Evolutionary conservation across 2,329 filamentous ascomycete genomes (phyloP).

Genomic region (Phaeosphaeriaceae sp.): DNA sequence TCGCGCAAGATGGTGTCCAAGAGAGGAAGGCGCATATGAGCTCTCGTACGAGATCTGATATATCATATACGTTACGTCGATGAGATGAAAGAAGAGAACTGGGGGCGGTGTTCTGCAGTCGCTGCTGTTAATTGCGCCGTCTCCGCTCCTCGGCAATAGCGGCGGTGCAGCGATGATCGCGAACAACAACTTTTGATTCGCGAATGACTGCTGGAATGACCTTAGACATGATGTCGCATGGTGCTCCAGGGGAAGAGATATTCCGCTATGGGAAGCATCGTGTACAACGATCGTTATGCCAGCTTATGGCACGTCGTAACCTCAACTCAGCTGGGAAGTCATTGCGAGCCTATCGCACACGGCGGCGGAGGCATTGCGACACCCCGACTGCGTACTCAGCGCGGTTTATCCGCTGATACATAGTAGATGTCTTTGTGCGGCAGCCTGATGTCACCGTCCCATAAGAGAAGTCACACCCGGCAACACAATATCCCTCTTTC

Average conservation of each 20-base stretch:
- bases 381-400: background rate
- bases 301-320: background rate
- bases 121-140: background rate
- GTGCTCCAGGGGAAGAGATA: background rate
- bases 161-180: background rate
- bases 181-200: background rate
- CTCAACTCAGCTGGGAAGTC: background rate
- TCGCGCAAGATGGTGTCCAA: background rate
- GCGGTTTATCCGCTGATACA: no score
- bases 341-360: background rate
- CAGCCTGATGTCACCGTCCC: background rate
- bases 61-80: background rate
- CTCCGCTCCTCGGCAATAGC: background rate
- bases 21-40: background rate
- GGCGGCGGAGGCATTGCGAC: background rate
- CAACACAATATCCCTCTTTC: background rate
- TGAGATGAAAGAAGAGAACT: background rate
- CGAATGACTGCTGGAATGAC: background rate
- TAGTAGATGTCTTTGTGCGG: background rate
- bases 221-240: background rate
- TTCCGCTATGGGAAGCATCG: background rate
- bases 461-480: background rate
- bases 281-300: background rate
- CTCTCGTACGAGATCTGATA: background rate
- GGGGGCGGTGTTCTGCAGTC: background rate